phyloP scores from a whole-genome alignment of 2,329 filamentous ascomycete species.

The Leptographium galeiforme region DNA sequence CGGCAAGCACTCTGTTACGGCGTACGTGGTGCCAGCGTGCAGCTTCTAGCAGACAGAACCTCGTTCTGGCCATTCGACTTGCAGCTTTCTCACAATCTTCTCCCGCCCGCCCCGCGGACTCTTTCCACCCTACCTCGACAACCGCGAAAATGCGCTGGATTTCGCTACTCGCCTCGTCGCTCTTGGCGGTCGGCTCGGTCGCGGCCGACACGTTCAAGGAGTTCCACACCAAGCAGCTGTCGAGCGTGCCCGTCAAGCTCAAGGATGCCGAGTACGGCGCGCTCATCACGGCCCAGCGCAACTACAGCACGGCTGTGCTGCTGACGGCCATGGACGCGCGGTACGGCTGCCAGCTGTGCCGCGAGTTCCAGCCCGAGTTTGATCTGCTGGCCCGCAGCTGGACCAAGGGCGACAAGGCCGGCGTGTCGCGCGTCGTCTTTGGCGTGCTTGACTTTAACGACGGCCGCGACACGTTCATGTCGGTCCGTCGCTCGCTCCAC shows the following conservation, averaged over 20 bases:
- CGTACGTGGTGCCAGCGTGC: conserved; percentile 11
- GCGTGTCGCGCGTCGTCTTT: conserved; percentile 61
- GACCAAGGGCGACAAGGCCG: conserved; percentile 69
- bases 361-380: conserved; percentile 91
- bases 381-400: conserved; percentile 76
- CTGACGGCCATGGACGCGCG: conserved; percentile 75
- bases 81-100: background rate
- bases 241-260: conserved; percentile 59
- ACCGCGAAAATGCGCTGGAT: conserved; percentile 53
- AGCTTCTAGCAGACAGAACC: conserved; percentile 2
- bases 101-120: background rate
- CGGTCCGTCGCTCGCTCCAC: too few species aligned
- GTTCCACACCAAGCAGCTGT: conserved; percentile 55
- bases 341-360: conserved; percentile 76
- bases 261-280: conserved; percentile 62
- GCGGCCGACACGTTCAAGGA: conserved; percentile 52
- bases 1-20: conserved; percentile 1
- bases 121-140: background rate
- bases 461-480: conserved; percentile 74
- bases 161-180: conserved; percentile 47
- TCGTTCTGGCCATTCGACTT: background rate
- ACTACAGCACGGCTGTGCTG: conserved; percentile 72
- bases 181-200: conserved; percentile 43
- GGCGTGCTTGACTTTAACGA: conserved; percentile 78
- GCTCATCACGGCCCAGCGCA: conserved; percentile 62